Evolutionary conservation across 805 yeast genomes (phyloP).

Genomic region (Brettanomyces anomalus): DNA sequence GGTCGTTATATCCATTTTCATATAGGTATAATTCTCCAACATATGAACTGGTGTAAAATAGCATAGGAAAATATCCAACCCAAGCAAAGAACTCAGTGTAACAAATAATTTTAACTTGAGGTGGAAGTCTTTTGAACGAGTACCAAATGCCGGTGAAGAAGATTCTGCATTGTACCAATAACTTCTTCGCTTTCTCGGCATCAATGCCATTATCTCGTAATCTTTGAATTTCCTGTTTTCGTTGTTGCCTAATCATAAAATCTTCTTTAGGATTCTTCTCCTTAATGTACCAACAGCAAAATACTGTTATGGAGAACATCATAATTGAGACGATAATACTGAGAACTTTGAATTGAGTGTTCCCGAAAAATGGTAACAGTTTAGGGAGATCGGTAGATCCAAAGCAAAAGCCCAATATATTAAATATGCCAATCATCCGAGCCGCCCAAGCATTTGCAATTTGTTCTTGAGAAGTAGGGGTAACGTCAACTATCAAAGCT

Average conservation of each 20-base stretch:
- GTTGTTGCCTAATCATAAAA: conserved; percentile 28
- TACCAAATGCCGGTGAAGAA: conserved; percentile 27
- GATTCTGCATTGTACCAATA: conserved; percentile 14
- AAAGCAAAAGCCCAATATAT: conserved; percentile 46
- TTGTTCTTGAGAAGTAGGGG: conserved; percentile 48
- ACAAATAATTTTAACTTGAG: conserved; percentile 43
- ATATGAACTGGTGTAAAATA: conserved; percentile 57
- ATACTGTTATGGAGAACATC: conserved; percentile 30
- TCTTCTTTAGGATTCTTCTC: conserved; percentile 44
- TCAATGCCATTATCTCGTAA: conserved; percentile 29
- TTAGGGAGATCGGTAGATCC: conserved; percentile 38
- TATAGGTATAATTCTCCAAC: conserved; percentile 49
- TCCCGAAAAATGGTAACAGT: conserved; percentile 32
- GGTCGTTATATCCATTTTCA: conserved; percentile 30
- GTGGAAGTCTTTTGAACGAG: conserved; percentile 34
- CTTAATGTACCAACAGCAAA: conserved; percentile 32
- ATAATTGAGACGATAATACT: conserved; percentile 33
- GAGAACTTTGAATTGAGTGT: conserved; percentile 43
- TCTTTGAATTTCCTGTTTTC: conserved; percentile 25
- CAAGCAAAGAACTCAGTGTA: conserved; percentile 55
- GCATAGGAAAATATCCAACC: conserved; percentile 61
- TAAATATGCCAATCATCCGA: conserved; percentile 50
- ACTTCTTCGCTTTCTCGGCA: conserved; percentile 11
- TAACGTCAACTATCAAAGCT: conserved; percentile 54
- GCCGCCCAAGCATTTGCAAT: conserved; percentile 62